phyloP scores from a whole-genome alignment of 768 basidiomycete genomes.

The Kwoniella sp. region DNA sequence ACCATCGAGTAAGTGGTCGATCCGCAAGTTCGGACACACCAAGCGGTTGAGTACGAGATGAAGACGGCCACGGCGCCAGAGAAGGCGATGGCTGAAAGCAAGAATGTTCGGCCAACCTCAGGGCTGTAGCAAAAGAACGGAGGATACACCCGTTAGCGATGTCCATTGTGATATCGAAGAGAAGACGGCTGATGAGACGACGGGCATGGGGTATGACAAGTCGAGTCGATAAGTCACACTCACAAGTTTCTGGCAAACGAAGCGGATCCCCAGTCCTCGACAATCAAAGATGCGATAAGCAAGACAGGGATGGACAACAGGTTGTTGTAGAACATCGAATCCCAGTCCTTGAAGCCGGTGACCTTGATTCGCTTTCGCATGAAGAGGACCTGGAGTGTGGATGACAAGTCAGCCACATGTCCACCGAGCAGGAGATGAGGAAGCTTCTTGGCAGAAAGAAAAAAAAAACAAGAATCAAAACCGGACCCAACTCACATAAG shows the following conservation, averaged over 20 bases:
- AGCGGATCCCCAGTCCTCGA: slow-evolving; percentile 85
- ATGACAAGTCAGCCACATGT: not conserved
- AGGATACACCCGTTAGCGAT: not conserved
- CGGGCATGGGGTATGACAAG: not conserved
- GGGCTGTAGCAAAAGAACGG: slow-evolving; percentile 64
- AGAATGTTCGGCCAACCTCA: slow-evolving; percentile 70
- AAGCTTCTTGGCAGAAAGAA: not conserved
- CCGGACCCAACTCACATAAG: slow-evolving; percentile 67
- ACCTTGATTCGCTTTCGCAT: slow-evolving; percentile 96
- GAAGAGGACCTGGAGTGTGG: slow-evolving; percentile 71
- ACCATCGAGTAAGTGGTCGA: slow-evolving; percentile 99
- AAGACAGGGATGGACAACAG: slow-evolving; percentile 90
- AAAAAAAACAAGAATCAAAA: not conserved
- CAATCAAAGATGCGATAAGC: slow-evolving; percentile 73
- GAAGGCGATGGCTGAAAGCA: slow-evolving; percentile 86
- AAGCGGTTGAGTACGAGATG: slow-evolving; percentile 97
- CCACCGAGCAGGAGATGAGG: not conserved
- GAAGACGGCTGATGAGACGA: too few species aligned
- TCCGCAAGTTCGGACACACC: slow-evolving; percentile 93
- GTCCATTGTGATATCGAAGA: not conserved
- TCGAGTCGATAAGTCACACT: slow-evolving; percentile 53
- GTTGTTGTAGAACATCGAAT: slow-evolving; percentile 99
- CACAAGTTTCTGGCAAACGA: slow-evolving; percentile 86
- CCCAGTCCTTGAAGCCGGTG: slow-evolving; percentile 97
- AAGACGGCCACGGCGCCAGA: slow-evolving; percentile 97